phyloP scores from a whole-genome alignment of 2,329 filamentous ascomycete genomes.

The Colletotrichum costaricense region DNA sequence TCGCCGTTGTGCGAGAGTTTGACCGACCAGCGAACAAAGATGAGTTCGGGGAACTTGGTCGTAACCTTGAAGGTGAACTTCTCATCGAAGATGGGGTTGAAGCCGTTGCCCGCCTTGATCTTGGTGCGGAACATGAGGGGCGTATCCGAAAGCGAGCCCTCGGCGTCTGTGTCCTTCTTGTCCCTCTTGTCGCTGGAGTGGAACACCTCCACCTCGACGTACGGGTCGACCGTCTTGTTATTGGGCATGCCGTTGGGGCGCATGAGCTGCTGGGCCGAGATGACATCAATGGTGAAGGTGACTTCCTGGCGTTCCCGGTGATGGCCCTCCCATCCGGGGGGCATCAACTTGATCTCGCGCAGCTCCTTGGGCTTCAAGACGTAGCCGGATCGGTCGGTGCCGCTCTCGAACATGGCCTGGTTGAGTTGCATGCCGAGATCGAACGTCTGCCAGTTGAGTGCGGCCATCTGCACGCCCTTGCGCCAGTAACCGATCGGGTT shows the following conservation, averaged over 20 bases:
- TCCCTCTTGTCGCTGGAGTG: constrained; percentile 94
- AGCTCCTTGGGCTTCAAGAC: constrained; percentile 92
- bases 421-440: constrained; percentile 97
- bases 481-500: constrained; percentile 95
- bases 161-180: constrained; percentile 78
- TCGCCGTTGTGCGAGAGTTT: constrained; percentile 86
- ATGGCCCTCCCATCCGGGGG: constrained; percentile 67
- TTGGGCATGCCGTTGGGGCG: constrained; percentile 79
- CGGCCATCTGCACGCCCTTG: constrained; percentile 96
- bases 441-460: constrained; percentile 98
- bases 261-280: constrained; percentile 95
- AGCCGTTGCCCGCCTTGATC: constrained; percentile 88
- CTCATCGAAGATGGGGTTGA: constrained; percentile 89
- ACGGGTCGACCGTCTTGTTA: constrained; percentile 85
- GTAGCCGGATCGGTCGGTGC: constrained; percentile 88
- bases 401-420: constrained; percentile 95
- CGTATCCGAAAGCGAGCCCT: constrained; percentile 57
- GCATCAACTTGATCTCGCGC: constrained; percentile 74
- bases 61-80: constrained; percentile 84
- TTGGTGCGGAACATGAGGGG: constrained; percentile 84
- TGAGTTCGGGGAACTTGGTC: constrained; percentile 93
- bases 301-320: constrained; percentile 86
- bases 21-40: constrained; percentile 94
- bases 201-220: constrained; percentile 94
- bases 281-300: constrained; percentile 85